Base-by-base conservation (phyloP, 1,284 basidiomycete genomes). In the Trichosporon sp. region DNA sequence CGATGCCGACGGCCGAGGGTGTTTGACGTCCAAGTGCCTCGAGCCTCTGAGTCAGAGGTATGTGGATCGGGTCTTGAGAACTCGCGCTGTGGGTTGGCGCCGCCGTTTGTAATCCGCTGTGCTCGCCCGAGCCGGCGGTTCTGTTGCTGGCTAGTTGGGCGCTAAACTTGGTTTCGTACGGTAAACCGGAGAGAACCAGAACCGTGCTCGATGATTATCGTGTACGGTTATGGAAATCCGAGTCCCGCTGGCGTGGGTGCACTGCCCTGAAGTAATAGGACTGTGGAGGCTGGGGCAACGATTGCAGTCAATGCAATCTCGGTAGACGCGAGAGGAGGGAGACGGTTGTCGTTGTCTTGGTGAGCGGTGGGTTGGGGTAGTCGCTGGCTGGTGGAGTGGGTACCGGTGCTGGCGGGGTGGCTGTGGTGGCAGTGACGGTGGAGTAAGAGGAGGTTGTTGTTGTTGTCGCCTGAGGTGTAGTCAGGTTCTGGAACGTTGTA, bases 1-100 rank as follows among this genome's bases (percentile, higher is more conserved):
- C 59, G 59, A 63, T 63, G 59, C 59, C 59, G 59, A 63, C 59
- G 59, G 59, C 59, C 59, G 59, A 63, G 59, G 59, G 31, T 63
- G 51, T 54, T 54, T 54, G 51, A 19, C 51, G 21, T 54, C 4
- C 51, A 54, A 19, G 21, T 54, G 51, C 19, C 51, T 54, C 51
- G 51, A 26, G 19, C 51, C 21, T 19, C 21, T 54, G 51, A 54
- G 51, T 54, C 19, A 54, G 51, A 54, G 51, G 51, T 54, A 54
- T 54, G 51, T 54, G 51, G 51, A 54, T 54, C 51, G 51, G 51
- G 51, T 19, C 10, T 6, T 26, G n/a, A 7, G 51, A 54, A 54
- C 38, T 40, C 21, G 10, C 4, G 51, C 51, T 26, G 19, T 2
- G 48, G 48, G 19, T 16, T 54, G 51, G 51, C 51, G 51, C 7